Evolutionary conservation across 2,329 filamentous ascomycete species (phyloP).

Genomic region (Raffaelea deltoideospora): DNA sequence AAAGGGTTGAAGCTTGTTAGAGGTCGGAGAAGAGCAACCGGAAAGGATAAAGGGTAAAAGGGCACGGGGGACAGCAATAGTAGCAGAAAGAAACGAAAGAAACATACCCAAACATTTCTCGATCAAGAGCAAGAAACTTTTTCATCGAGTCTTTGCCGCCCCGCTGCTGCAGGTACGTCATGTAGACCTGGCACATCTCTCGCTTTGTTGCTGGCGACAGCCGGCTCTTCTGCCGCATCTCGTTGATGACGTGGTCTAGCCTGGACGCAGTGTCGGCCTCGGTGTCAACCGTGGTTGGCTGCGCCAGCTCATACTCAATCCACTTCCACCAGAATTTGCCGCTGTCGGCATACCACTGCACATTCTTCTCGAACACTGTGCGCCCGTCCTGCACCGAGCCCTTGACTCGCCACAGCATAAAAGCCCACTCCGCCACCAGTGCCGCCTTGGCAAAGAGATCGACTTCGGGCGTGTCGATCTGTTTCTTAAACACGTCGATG

Average conservation of each 20-base stretch:
- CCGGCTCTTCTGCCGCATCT: conserved; percentile 57
- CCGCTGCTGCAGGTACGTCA: conserved; percentile 69
- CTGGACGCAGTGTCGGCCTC: conserved; percentile 53
- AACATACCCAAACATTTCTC: conserved; percentile 69
- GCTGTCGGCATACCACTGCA: conserved; percentile 73
- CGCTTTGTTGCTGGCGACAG: conserved; percentile 54
- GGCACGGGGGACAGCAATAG: background rate
- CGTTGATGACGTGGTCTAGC: conserved; percentile 67
- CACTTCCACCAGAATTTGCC: conserved; percentile 81
- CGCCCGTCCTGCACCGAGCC: conserved; percentile 68
- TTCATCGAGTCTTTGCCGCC: conserved; percentile 74
- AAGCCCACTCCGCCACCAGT: conserved; percentile 77
- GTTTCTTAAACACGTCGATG: conserved; percentile 65
- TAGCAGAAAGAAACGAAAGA: background rate
- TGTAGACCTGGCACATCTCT: conserved; percentile 63
- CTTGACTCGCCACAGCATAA: conserved; percentile 75
- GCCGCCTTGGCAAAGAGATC: conserved; percentile 73
- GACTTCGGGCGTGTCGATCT: conserved; percentile 58
- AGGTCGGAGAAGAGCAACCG: no score
- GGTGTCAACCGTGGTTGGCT: conserved; percentile 51
- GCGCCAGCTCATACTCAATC: conserved; percentile 76
- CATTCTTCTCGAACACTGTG: conserved; percentile 66
- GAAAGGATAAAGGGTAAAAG: no score
- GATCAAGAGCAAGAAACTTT: conserved; percentile 69
- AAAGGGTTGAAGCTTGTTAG: no score